Evolutionary conservation across 306 rosid species (phyloP), one percentile per base, ranked within the genome.

Genomic region (Potentilla sterilis): DNA sequence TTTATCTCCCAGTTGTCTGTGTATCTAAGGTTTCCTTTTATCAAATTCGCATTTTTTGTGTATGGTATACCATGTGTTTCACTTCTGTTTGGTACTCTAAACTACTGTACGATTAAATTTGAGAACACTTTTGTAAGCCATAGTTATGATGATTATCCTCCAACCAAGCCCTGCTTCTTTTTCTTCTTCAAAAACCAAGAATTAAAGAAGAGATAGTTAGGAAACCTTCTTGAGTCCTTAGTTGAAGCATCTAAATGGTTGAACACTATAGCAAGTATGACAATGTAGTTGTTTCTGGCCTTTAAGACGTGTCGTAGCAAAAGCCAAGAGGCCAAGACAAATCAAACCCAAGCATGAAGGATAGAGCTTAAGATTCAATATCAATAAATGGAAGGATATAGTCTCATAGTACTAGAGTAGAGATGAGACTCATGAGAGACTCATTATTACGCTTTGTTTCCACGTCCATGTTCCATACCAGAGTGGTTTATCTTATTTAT

Each of bases 1-100:
- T 85, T 86, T 81, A 73, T 79, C 54, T 66, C 68, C 77, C 85
- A 47, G 80, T 85, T 72, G 77, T 88, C 87, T 81, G 74, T 89
- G 96, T 88, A 89, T 89, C 84, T 72, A 84, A 82, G 9, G 83
- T 73, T 79, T 80, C 82, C 47, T 35, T 21, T 65, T 48, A 80
- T 83, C 76, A 72, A 79, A 77, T 78, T 75, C 65, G 64, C 76
- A 55, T 37, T 77, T 82, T 83, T 72, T 73, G 76, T 49, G 87
- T 78, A 79, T 76, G 81, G 42, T 75, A 62, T 67, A 46, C 74
- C 63, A 37, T 71, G 69, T 67, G 77, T 72, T 69, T 35, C 65
- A 19, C 14, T 28, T 34, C 46, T 57, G 40, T 16, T 55, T 66
- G 5, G 55, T 54, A 18, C 62, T 37, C 40, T 12, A 6, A 18